These are phyloP conservation scores for Pythium guiyangense DNA, from an alignment of 352 stramenopile species.

Conservation along the genomic window DNA sequence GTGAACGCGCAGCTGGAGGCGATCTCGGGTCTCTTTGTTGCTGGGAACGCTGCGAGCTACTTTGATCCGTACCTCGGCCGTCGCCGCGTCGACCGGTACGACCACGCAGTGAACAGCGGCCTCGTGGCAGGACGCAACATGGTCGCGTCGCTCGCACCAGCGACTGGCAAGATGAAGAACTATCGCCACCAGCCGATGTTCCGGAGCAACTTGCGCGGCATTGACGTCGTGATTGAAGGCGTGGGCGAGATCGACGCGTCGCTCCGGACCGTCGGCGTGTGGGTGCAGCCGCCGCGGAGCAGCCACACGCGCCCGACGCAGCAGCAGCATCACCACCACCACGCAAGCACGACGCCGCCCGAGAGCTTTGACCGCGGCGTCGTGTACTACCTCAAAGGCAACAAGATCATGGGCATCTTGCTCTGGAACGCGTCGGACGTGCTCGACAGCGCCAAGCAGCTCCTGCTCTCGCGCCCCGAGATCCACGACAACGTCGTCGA, in stretches of 20 bases:
- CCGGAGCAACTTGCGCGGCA: constrained; percentile 63
- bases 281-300: constrained; percentile 49
- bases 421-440: constrained; percentile 88
- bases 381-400: constrained; percentile 89
- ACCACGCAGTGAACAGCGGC: constrained; percentile 91
- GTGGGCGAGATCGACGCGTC: constrained; percentile 85
- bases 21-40: constrained; percentile 87
- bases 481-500: constrained; percentile 70
- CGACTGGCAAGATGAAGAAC: constrained; percentile 59
- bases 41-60: constrained; percentile 87
- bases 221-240: constrained; percentile 77
- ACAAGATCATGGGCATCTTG: constrained; percentile 88
- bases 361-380: constrained; percentile 70
- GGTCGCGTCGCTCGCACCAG: constrained; percentile 41
- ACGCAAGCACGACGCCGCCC: constrained; percentile 12
- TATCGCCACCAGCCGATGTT: constrained; percentile 90
- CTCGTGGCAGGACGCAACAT: constrained; percentile 88
- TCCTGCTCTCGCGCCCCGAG: constrained; percentile 70
- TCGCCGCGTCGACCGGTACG: constrained; percentile 87
- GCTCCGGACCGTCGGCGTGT: constrained; percentile 74
- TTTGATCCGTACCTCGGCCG: constrained; percentile 85
- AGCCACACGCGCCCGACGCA: constrained; percentile 7
- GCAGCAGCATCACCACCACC: background rate
- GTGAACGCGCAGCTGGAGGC: constrained; percentile 90
- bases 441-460: constrained; percentile 78